Evolutionary conservation across 2,329 filamentous ascomycete species (phyloP), one percentile per base, ranked within the genome.

Genomic region (Canariomyces notabilis): DNA sequence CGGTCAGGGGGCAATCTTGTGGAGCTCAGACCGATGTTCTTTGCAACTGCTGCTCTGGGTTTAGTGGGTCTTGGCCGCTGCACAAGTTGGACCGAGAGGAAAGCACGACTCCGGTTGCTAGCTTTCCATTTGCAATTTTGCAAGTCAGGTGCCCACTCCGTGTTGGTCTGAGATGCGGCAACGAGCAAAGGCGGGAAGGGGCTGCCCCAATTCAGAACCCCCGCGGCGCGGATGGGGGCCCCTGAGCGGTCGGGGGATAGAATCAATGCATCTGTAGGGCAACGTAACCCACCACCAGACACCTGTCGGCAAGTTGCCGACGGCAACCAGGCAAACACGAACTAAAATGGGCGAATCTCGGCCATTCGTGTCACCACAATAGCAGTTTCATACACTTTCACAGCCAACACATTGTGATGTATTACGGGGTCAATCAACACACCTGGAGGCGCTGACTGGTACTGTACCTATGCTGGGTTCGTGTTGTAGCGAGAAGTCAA

Each of bases 21-120:
- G 49, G 51, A 54, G 50, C 31, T 38, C 19, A 15, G 34, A 22
- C 37, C 48, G 32, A 32, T 33, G 6, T 49, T 49, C 48, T 37
- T 31, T 48, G 39, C 40, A 20, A 37, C 43, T 53, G 32, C 51
- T 49, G 18, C 40, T 46, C 42, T 40, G 18, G 46, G 51, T 19
- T 32, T 53, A 48, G 48, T 37, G 37, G 14, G 35, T 19, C 35
- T 19, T 29, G 26, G 26, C 26, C 26, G 26, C 8, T 9, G 26
- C 26, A 29, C 3, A 12, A 12, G 22, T 8, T 4, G 35, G 35
- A 22, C 34, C 16, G 32, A 15, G 26, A n/a, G 6, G 31, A 33
- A 33, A 15, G 6, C 12, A 12, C 16, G 31, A 15, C 14, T n/a
- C 14, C 31, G n/a, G n/a, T n/a, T n/a, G n/a, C n/a, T n/a, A n/a